phyloP scores from a whole-genome alignment of 2,329 filamentous ascomycete species.

The Pseudogymnoascus sp. region DNA sequence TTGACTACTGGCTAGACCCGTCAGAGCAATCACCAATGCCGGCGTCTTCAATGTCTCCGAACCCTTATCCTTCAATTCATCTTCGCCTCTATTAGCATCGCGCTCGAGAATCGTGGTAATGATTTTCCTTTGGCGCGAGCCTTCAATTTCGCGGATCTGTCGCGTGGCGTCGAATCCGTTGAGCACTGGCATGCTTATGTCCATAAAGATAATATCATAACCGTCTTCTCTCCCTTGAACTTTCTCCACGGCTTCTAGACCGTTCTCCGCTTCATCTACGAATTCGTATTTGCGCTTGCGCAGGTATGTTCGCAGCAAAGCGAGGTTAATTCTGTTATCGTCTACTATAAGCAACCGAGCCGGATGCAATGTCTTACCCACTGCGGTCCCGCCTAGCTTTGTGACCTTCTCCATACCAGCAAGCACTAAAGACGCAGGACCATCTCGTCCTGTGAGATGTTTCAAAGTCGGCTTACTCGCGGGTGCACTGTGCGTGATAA shows the following conservation, averaged over 20 bases:
- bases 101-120: conserved; percentile 7
- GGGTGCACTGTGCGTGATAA: too few species aligned
- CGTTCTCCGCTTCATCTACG: conserved; percentile 35
- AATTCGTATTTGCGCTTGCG: conserved; percentile 32
- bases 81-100: conserved; percentile 18
- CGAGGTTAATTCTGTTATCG: conserved; percentile 36
- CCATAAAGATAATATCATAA: conserved; percentile 39
- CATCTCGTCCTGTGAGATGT: too few species aligned
- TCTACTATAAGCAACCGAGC: conserved; percentile 31
- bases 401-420: too few species aligned
- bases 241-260: conserved; percentile 38
- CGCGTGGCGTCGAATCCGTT: conserved; percentile 42
- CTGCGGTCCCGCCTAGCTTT: too few species aligned
- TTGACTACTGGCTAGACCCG: conserved; percentile 28
- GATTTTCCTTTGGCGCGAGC: conserved; percentile 16
- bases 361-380: too few species aligned
- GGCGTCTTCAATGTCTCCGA: conserved; percentile 15
- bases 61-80: conserved; percentile 17
- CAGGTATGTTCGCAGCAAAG: conserved; percentile 32
- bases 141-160: conserved; percentile 40
- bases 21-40: conserved; percentile 32
- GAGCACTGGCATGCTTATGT: conserved; percentile 49
- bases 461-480: too few species aligned
- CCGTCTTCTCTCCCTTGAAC: conserved; percentile 29
- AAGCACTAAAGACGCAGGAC: too few species aligned